Base-by-base conservation (phyloP, 2,329 filamentous ascomycete genomes). In the Neurospora sp. region DNA sequence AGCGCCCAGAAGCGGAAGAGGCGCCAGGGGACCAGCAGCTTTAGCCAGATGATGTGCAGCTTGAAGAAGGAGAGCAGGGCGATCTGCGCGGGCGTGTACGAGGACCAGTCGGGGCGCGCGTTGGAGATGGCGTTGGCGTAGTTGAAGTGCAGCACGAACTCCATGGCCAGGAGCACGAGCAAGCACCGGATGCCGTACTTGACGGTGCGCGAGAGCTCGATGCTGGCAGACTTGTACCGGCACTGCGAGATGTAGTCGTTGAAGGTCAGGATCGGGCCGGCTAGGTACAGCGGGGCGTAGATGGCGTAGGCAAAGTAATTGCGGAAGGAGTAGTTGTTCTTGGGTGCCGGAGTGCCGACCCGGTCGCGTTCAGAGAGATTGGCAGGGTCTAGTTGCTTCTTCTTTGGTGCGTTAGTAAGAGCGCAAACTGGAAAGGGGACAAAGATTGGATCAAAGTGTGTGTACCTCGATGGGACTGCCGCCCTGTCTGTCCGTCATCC, bases 1-100 rank as follows among this genome's bases (percentile, higher is more conserved):
- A 99, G 86, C 0, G 92, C 86, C 96, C 96, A 99, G n/a, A 99
- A 88, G 4, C 96, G 92, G 87, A 98, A 98, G 79, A 98, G 91
- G n/a, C 96, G 91, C 94, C 95, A 99, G 0, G 96, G 96, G 8
- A 99, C 88, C 4, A 99, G 88, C 1, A 99, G 88, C 79, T 99
- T 99, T 66, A 99, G 86, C 96, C 96, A 99, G 79, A 99, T 96
- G 78, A 97, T 89, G 81, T 97, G 92, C 12, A 99, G 89, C 80
- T 97, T 97, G 84, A 98, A 96, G 83, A 91, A 97, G 43, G 93
- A 96, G 12, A 99, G 86, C 82, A 99, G 89, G 77, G 89, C 91
- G 62, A 99, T 88, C 79, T 99, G 93, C 65, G 92, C 90, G 0
- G 96, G 90, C 0, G 93, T 92, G 82, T 97, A 98, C 33, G 89